Evolutionary conservation across 371 early-diverging fungal species (phyloP), one percentile per base, ranked within the genome.

Genomic region (Mortierella sp.): DNA sequence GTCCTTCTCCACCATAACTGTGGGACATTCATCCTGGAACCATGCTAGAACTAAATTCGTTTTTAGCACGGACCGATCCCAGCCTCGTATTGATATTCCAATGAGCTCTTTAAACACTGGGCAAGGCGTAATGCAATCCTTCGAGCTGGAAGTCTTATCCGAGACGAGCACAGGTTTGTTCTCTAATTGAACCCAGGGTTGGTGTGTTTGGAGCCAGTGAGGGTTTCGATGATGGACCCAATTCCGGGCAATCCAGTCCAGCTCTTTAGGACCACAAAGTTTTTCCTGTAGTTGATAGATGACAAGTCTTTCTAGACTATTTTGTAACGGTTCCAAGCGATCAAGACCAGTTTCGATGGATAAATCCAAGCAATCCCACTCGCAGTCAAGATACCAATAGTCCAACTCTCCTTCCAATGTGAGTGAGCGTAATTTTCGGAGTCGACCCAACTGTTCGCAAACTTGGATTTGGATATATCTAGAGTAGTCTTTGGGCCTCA

Each of bases 171-270:
- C 31, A 8, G 3, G 32, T 26, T n/a, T 29, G 15, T 26, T 3
- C 40, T 17, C 17, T 17, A 43, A 43, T 47, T 22, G 49, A 26
- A 29, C 13, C n/a, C 34, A 32, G 0, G 57, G 23, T 15, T 37
- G 28, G n/a, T 49, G 45, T 17, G 51, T 57, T 0, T 28, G 31
- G 15, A 67, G 53, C 68, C 68, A 68, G 32, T 13, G 53, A 1
- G 53, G 34, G 32, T 74, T 67, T 9, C 26, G 42, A 31, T 70
- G 59, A 53, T 68, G 68, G 19, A 59, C 34, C 68, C 67, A 72
- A 56, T 77, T 54, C 26, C 35, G 58, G 0, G 78, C 72, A 15
- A 77, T 64, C 78, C 78, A 77, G 23, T 72, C 72, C 3, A 68
- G 51, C 56, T 72, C 72, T 6, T 47, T 26, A 4, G 47, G 45